phyloP scores from a whole-genome alignment of 2,329 filamentous ascomycete species.

The Colletotrichum lentis region DNA sequence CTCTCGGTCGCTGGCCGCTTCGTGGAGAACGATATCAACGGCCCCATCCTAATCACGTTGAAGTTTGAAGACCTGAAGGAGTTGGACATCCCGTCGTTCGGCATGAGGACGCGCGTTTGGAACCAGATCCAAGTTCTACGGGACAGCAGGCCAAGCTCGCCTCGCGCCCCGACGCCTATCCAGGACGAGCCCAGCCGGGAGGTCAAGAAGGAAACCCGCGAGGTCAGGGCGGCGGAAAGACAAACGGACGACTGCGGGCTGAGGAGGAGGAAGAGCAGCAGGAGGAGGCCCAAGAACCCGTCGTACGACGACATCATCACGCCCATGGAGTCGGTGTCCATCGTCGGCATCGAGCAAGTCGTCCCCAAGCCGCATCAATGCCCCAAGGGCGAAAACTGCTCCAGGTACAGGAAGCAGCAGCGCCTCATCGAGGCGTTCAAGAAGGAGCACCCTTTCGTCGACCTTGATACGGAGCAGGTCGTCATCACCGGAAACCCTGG shows the following conservation, averaged over 20 bases:
- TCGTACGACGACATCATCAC: conserved; percentile 72
- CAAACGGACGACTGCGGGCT: conserved; percentile 49
- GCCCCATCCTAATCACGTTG: conserved; percentile 85
- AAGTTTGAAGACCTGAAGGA: conserved; percentile 89
- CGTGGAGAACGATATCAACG: conserved; percentile 90
- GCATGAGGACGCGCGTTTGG: conserved; percentile 81
- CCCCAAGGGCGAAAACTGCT: conserved; percentile 84
- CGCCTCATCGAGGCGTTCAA: conserved; percentile 77
- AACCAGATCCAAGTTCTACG: conserved; percentile 77
- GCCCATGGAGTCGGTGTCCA: conserved; percentile 85
- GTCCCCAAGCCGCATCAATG: conserved; percentile 86
- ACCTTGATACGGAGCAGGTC: conserved; percentile 71
- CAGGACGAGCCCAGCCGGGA: conserved; percentile 66
- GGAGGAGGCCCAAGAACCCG: conserved; percentile 50
- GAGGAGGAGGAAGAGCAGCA: conserved; percentile 52
- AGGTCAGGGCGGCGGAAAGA: conserved; percentile 46
- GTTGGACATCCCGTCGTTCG: conserved; percentile 81
- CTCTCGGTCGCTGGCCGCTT: conserved; percentile 81
- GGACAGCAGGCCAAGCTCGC: conserved; percentile 61
- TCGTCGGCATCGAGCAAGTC: conserved; percentile 90
- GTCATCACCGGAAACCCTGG: conserved; percentile 82
- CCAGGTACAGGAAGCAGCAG: conserved; percentile 83
- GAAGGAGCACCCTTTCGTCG: conserved; percentile 75
- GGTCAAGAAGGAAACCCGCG: conserved; percentile 53
- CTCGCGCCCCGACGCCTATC: conserved; percentile 66